phyloP scores from a whole-genome alignment of 345 rosid genomes.

The Angophora floribunda region DNA sequence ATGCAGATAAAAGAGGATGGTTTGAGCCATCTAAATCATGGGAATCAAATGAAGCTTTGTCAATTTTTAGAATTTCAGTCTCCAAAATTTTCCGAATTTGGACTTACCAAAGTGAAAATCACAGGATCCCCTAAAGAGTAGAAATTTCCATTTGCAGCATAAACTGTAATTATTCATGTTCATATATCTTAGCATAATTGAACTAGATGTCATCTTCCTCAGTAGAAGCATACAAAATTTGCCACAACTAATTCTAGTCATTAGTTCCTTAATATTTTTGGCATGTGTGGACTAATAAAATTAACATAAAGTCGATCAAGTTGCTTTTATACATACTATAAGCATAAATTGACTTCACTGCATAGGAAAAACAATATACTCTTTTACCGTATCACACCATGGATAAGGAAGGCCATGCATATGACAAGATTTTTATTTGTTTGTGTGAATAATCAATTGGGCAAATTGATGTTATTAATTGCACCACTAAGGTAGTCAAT shows the following conservation, averaged over 20 bases:
- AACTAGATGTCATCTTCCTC: background rate
- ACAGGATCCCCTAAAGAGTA: background rate
- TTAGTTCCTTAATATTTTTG: background rate
- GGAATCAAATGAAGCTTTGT: background rate
- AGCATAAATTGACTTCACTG: background rate
- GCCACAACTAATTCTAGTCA: background rate
- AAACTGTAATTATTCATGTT: background rate
- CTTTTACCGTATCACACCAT: background rate
- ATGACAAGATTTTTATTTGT: background rate
- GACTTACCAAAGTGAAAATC: background rate
- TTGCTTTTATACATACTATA: background rate
- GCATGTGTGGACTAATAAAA: background rate
- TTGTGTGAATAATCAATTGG: background rate
- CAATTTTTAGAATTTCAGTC: background rate
- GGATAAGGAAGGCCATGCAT: background rate
- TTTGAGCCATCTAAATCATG: background rate
- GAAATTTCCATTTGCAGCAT: background rate
- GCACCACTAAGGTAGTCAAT: background rate
- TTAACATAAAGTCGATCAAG: background rate
- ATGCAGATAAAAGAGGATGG: background rate
- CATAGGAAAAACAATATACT: background rate
- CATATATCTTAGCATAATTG: background rate
- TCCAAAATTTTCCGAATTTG: background rate
- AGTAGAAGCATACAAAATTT: background rate
- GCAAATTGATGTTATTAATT: background rate